Evolutionary conservation across 169 alveolate species (phyloP).

Genomic region (Plasmodium falciparum): DNA sequence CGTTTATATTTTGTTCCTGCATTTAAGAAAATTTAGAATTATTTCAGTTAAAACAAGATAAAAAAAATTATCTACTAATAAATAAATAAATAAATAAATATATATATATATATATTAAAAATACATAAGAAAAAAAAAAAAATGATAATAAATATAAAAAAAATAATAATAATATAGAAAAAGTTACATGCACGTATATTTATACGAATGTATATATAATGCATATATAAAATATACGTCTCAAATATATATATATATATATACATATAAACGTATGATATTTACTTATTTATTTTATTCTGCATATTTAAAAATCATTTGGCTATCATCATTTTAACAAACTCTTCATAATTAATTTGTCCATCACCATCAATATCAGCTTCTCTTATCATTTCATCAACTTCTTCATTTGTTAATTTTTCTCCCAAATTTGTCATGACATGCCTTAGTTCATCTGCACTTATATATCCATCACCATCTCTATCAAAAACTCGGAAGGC

Average conservation of each 20-base stretch:
- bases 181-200: too few relatives aligned
- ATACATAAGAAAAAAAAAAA: too few relatives aligned
- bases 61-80: background rate
- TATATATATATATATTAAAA: too few relatives aligned
- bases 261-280: conserved; percentile 3
- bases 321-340: conserved; percentile 98
- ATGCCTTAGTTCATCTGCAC: conserved; percentile 99
- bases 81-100: too few relatives aligned
- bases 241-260: background rate
- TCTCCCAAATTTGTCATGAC: conserved; percentile 99
- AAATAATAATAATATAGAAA: too few relatives aligned
- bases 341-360: conserved; percentile 98
- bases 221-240: background rate
- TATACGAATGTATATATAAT: too few relatives aligned
- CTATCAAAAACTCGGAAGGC: conserved; percentile 98
- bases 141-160: too few relatives aligned
- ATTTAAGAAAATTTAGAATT: conserved; percentile 11
- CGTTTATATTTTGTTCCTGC: too few relatives aligned
- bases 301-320: conserved; percentile 84
- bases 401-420: conserved; percentile 98
- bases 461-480: conserved; percentile 98
- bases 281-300: background rate
- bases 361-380: conserved; percentile 99
- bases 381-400: conserved; percentile 99
- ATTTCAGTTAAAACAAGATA: conserved; percentile 40